Evolutionary conservation across 2,329 filamentous ascomycete genomes (phyloP), one percentile per base, ranked within the genome.

Genomic region (Xylaria digitata): DNA sequence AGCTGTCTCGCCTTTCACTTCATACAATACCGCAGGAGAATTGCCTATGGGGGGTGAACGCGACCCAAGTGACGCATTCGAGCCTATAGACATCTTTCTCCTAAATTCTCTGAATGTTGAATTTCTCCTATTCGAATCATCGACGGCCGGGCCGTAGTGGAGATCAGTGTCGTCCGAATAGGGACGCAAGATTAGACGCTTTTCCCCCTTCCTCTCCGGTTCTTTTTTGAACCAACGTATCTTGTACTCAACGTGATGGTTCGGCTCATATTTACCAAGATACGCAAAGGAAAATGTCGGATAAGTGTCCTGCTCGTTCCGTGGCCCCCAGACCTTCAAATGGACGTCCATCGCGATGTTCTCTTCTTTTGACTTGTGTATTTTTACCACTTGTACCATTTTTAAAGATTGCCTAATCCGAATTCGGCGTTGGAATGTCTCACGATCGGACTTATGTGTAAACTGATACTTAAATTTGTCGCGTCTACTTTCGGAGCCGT

Each of bases 201-300:
- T 67, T 1, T 71, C 70, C 9, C 66, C 70, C 64, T 58, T 70
- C 9, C 72, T 52, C 46, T 74, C 72, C 11, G 69, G 67, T 3
- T 61, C 61, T 21, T 57, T 67, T 61, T 63, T 70, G 45, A 74
- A 74, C 72, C 73, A 74, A 15, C 73, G 69, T 23, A 74, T 71
- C 15, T 54, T 55, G n/a, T 70, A 74, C 23, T 74, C 73, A 17
- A 68, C 63, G n/a, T 74, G 71, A 13, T 74, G 67, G 19, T 61
- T 67, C 3, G 37, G 19, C 23, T 63, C 63, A 23, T 49, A 50
- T 15, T 60, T 46, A 6, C 66, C 63, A 32, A 70, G 62, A 15
- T 62, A 65, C 2, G 71, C 70, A 46, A 74, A 74, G 0, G 73
- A 73, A 21, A 74, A 66, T 8, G 71, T 74, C n/a, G 72, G 70